phyloP scores from a whole-genome alignment of 306 rosid genomes.

The Dryas drummondii region DNA sequence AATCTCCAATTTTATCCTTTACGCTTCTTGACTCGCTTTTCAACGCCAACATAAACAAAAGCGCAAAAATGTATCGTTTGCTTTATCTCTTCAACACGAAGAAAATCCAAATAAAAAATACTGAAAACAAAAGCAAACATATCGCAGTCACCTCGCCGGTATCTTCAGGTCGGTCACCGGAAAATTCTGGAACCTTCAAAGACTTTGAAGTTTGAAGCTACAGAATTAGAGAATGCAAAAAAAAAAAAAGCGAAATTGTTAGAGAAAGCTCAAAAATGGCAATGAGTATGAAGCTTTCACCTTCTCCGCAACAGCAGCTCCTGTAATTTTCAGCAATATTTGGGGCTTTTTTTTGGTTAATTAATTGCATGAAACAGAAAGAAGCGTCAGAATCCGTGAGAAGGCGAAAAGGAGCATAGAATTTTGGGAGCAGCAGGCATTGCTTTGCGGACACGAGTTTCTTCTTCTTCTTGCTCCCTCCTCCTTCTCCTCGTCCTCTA shows the following conservation, averaged over 20 bases:
- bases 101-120: neutral
- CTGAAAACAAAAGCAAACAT: neutral
- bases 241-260: neutral
- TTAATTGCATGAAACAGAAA: slow-evolving; percentile 22
- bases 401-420: slow-evolving; percentile 15
- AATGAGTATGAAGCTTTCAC: neutral
- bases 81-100: slow-evolving; percentile 14
- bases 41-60: slow-evolving; percentile 19
- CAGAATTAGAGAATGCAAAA: slow-evolving; percentile 22
- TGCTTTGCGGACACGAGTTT: slow-evolving; percentile 59
- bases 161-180: neutral
- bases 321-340: neutral
- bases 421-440: slow-evolving; percentile 54
- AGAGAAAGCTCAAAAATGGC: neutral
- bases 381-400: slow-evolving; percentile 20
- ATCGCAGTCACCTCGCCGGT: slow-evolving; percentile 17
- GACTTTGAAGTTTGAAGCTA: neutral
- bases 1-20: slow-evolving; percentile 21
- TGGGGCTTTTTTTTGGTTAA: neutral
- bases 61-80: neutral
- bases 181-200: too few species aligned
- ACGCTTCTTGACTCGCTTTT: slow-evolving; percentile 52
- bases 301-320: neutral
- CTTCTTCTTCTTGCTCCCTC: slow-evolving; percentile 32
- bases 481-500: slow-evolving; percentile 2